Percentiles rank a stretch among this genome's conserved stretches.
Evolutionary conservation across 768 basidiomycete genomes (phyloP).

Genomic region (Pleurotus platypus): DNA sequence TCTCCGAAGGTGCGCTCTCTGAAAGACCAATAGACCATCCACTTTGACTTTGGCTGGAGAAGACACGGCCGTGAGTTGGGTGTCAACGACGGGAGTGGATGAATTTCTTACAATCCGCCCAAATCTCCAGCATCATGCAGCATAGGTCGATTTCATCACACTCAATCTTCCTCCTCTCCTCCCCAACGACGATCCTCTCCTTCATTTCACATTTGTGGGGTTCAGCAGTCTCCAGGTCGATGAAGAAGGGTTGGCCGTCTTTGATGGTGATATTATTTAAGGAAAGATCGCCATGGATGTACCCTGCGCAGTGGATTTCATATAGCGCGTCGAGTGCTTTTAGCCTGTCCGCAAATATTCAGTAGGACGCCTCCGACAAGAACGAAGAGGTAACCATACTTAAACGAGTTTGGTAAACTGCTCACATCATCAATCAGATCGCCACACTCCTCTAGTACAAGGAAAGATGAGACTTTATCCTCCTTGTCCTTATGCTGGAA

Average conservation of each 20-base stretch:
- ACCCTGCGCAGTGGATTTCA: background rate
- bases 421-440: background rate
- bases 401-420: background rate
- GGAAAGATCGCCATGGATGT: background rate
- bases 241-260: background rate
- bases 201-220: background rate
- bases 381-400: background rate
- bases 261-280: background rate
- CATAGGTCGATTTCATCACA: background rate
- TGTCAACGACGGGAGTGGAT: too few relatives aligned
- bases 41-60: too few relatives aligned
- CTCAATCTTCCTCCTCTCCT: background rate
- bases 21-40: too few relatives aligned
- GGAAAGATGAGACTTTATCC: background rate
- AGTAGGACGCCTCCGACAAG: background rate
- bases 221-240: background rate
- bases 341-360: background rate
- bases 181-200: background rate
- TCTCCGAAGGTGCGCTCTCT: too few relatives aligned
- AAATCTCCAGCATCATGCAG: background rate
- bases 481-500: background rate
- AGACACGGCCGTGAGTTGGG: too few relatives aligned
- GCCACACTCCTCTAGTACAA: background rate
- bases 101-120: background rate
- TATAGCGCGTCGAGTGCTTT: background rate